Evolutionary conservation across 2,329 filamentous ascomycete genomes (phyloP).

Genomic region (Paraphaeosphaeria minitans): DNA sequence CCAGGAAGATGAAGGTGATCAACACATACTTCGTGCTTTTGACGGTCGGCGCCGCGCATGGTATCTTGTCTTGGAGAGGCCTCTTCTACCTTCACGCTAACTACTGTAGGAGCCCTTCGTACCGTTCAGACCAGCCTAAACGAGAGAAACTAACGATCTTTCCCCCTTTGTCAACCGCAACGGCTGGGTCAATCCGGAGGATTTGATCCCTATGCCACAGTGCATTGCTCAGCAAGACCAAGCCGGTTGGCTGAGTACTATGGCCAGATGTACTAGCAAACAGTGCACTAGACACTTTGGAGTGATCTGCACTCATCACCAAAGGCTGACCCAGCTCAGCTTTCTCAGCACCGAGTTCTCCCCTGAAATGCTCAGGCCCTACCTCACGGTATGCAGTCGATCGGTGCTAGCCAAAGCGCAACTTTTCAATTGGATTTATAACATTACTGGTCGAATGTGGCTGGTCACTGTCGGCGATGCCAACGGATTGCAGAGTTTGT

Average conservation of each 20-base stretch:
- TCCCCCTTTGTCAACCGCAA: conserved; percentile 7
- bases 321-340: conserved; percentile 41
- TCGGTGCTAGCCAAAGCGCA: conserved; percentile 43
- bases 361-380: conserved; percentile 28
- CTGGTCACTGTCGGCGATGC: conserved; percentile 41
- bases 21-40: too few relatives aligned
- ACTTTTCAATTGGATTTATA: conserved; percentile 35
- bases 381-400: conserved; percentile 36
- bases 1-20: too few relatives aligned
- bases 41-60: too few relatives aligned
- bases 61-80: too few relatives aligned
- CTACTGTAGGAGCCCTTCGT: too few relatives aligned
- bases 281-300: conserved; percentile 40
- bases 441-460: conserved; percentile 38
- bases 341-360: conserved; percentile 40
- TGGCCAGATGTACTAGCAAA: conserved; percentile 39
- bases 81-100: too few relatives aligned
- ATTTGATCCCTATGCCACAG: conserved; percentile 41
- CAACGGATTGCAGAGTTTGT: conserved; percentile 29
- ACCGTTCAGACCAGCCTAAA: too few relatives aligned
- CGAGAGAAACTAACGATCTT: too few relatives aligned
- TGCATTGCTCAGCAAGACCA: conserved; percentile 44
- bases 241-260: conserved; percentile 35
- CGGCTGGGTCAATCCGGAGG: conserved; percentile 45
- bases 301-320: conserved; percentile 39